Evolutionary conservation across 2,329 filamentous ascomycete species (phyloP).

Genomic region (Diaporthe nobilis): DNA sequence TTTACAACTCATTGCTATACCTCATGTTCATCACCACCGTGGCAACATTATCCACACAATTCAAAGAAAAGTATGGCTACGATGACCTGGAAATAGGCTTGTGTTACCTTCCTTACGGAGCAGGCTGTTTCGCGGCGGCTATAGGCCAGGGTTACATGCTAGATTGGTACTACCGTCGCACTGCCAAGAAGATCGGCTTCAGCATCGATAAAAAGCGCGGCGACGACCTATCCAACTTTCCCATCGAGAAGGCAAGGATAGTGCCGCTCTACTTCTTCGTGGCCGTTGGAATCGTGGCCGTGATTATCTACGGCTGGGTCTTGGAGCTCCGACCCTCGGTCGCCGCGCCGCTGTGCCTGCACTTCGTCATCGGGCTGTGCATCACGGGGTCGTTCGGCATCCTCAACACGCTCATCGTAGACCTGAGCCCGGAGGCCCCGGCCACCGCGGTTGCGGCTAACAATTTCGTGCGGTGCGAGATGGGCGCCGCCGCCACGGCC

Average conservation of each 20-base stretch:
- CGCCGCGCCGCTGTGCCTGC: conserved; percentile 67
- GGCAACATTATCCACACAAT: conserved; percentile 66
- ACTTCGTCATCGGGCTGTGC: conserved; percentile 70
- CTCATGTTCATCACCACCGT: conserved; percentile 69
- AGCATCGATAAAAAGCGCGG: conserved; percentile 71
- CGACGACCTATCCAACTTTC: conserved; percentile 65
- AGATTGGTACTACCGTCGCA: conserved; percentile 79
- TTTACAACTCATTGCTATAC: conserved; percentile 68
- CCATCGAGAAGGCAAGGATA: conserved; percentile 69
- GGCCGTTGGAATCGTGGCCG: conserved; percentile 64
- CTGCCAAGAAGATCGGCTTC: conserved; percentile 73
- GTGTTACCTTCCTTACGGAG: conserved; percentile 68
- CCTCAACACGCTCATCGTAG: conserved; percentile 74
- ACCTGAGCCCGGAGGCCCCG: conserved; percentile 72
- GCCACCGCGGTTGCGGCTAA: conserved; percentile 75
- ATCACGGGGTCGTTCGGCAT: conserved; percentile 75
- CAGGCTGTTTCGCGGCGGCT: conserved; percentile 63
- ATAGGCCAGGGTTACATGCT: conserved; percentile 70
- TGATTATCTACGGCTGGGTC: conserved; percentile 72
- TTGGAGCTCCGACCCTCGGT: conserved; percentile 65
- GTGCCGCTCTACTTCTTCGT: conserved; percentile 69
- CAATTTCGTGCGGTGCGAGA: conserved; percentile 73
- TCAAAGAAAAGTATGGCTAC: conserved; percentile 66
- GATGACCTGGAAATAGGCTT: conserved; percentile 66
- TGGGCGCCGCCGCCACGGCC: conserved; percentile 71